A percentile compares a stretch with the other conserved stretches of the same genome.
Conservation (phyloP, 306 rosid species). For the Quercus berberidifolia region DNA sequence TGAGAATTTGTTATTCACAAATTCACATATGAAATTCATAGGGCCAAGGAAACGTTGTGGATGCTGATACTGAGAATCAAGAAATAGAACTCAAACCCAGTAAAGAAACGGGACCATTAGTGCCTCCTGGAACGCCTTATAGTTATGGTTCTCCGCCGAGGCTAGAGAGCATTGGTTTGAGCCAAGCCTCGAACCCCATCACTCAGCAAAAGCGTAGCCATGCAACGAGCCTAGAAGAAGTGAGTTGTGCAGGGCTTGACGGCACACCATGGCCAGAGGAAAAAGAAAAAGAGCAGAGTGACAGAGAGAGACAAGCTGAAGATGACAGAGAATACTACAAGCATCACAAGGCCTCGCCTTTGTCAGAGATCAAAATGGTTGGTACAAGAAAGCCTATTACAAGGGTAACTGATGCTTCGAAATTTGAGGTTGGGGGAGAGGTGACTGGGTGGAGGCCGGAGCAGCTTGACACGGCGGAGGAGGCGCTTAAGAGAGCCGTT, state of each 20-base stretch:
- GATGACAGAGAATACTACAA: constrained; percentile 43
- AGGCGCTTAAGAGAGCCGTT: constrained; percentile 54
- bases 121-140: constrained; percentile 29
- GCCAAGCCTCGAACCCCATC: constrained; percentile 38
- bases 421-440: constrained; percentile 15
- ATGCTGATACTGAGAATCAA: neutral
- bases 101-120: constrained; percentile 17
- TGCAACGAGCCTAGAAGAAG: constrained; percentile 22
- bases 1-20: too few relatives aligned
- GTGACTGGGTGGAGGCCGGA: constrained; percentile 70
- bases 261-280: constrained; percentile 56
- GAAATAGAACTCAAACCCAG: constrained; percentile 7
- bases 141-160: constrained; percentile 34
- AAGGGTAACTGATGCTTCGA: constrained; percentile 29
- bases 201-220: constrained; percentile 46
- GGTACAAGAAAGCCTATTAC: constrained; percentile 64
- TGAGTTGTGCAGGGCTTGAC: constrained; percentile 56
- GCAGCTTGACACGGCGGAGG: constrained; percentile 83
- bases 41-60: constrained; percentile 25
- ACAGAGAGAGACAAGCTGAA: constrained; percentile 12
- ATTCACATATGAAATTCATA: constrained; percentile 8
- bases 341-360: constrained; percentile 71
- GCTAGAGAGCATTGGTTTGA: constrained; percentile 46
- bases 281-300: neutral
- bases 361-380: constrained; percentile 59